Conservation (phyloP, 495 filamentous ascomycete species). For the Xylona heveae region DNA sequence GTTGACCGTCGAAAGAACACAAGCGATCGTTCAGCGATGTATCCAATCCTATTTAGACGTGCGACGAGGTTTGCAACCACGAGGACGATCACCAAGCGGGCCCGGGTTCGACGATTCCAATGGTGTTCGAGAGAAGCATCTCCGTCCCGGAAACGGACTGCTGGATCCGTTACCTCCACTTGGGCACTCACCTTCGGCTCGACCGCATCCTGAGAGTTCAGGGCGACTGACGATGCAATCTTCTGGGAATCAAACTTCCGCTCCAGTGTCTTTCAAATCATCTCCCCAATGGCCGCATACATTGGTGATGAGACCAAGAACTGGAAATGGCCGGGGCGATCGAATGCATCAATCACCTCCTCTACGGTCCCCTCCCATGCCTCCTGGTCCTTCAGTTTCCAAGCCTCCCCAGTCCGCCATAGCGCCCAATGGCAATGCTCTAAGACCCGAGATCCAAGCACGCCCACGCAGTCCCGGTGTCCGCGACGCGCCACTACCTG, state of each 20-base stretch:
- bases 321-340: too few relatives aligned
- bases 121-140: background rate
- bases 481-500: background rate
- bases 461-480: background rate
- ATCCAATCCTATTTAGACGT: constrained; percentile 4
- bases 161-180: background rate
- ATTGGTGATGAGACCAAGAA: too few relatives aligned
- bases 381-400: background rate
- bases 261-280: too few relatives aligned
- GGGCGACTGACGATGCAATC: background rate
- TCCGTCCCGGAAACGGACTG: background rate
- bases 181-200: background rate
- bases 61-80: background rate
- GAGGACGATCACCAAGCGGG: too few relatives aligned
- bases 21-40: constrained; percentile 4
- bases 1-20: constrained; percentile 5
- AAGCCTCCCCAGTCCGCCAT: background rate
- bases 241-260: too few relatives aligned
- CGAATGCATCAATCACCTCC: background rate
- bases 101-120: too few relatives aligned
- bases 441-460: background rate
- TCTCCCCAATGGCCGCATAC: too few relatives aligned
- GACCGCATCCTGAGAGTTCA: background rate
- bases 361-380: background rate
- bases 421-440: background rate